Percentiles rank a stretch among this genome's conserved stretches.
These are phyloP conservation scores for Phytophthora cactorum DNA, from an alignment of 352 stramenopile species.

Conservation along the genomic window DNA sequence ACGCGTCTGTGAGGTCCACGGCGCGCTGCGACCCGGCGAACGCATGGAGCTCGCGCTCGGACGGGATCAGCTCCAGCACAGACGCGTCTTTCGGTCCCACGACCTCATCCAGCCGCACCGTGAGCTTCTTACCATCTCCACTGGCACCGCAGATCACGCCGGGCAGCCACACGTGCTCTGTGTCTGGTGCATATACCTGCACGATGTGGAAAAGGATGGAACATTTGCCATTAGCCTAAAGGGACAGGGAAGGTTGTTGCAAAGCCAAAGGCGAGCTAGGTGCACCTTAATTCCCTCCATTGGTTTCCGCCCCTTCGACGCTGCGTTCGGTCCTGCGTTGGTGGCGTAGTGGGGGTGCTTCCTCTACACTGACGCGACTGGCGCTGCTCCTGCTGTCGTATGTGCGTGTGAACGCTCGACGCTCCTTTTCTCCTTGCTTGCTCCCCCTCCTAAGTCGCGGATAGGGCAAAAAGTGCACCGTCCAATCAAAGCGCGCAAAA, in stretches of 20 bases:
- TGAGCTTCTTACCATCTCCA: conserved; percentile 51
- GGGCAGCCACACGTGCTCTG: conserved; percentile 82
- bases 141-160: conserved; percentile 67
- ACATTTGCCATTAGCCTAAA: conserved; percentile 33
- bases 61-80: conserved; percentile 46
- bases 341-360: not conserved
- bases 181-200: conserved; percentile 77
- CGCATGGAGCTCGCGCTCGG: conserved; percentile 60
- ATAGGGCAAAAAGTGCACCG: conserved; percentile 17
- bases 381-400: conserved; percentile 24
- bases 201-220: conserved; percentile 5
- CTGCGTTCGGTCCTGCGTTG: conserved; percentile 7
- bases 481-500: conserved; percentile 22
- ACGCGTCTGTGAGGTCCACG: conserved; percentile 61
- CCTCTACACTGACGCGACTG: conserved; percentile 13
- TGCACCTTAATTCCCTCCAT: conserved; percentile 74
- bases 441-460: conserved; percentile 19
- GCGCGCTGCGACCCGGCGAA: conserved; percentile 60
- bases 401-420: conserved; percentile 28
- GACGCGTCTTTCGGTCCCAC: conserved; percentile 51
- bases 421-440: conserved; percentile 24
- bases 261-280: not conserved
- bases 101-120: conserved; percentile 72
- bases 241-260: conserved; percentile 17
- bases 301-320: conserved; percentile 9